A percentile compares a stretch with the other conserved stretches of the same genome.
These are phyloP conservation scores for Spiraea crenata DNA, from an alignment of 331 rosid species.

Conservation along the genomic window DNA sequence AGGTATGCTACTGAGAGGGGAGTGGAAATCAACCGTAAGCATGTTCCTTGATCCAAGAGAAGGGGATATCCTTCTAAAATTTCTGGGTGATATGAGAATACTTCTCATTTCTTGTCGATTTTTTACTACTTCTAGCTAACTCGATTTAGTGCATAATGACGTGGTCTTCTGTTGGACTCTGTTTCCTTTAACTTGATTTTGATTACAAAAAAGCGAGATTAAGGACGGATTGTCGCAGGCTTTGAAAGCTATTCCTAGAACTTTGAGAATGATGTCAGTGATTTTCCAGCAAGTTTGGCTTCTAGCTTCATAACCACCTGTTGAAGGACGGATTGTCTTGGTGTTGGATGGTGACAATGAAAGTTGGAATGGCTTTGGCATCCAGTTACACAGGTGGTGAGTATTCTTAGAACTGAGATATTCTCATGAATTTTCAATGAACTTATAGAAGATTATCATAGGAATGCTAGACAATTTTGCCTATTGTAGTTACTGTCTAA, in stretches of 20 bases:
- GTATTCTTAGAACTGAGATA: too few species aligned
- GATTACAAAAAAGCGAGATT: constrained; percentile 60
- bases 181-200: constrained; percentile 48
- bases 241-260: constrained; percentile 84
- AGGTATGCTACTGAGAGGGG: constrained; percentile 74
- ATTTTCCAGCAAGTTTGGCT: constrained; percentile 9
- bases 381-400: too few species aligned
- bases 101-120: neutral
- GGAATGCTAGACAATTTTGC: too few species aligned
- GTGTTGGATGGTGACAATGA: too few species aligned
- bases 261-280: constrained; percentile 96
- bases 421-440: too few species aligned
- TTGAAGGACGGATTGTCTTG: too few species aligned
- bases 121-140: constrained; percentile 16
- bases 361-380: too few species aligned
- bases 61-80: constrained; percentile 88
- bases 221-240: constrained; percentile 65
- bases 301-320: neutral
- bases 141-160: constrained; percentile 25
- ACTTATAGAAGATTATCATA: too few species aligned
- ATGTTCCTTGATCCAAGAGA: constrained; percentile 97
- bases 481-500: too few species aligned
- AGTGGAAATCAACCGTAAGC: constrained; percentile 77
- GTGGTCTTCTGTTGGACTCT: constrained; percentile 13
- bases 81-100: constrained; percentile 7